Evolutionary conservation across 1,139 yeast species (phyloP).

Genomic region (Scheffersomyces quercinus): DNA sequence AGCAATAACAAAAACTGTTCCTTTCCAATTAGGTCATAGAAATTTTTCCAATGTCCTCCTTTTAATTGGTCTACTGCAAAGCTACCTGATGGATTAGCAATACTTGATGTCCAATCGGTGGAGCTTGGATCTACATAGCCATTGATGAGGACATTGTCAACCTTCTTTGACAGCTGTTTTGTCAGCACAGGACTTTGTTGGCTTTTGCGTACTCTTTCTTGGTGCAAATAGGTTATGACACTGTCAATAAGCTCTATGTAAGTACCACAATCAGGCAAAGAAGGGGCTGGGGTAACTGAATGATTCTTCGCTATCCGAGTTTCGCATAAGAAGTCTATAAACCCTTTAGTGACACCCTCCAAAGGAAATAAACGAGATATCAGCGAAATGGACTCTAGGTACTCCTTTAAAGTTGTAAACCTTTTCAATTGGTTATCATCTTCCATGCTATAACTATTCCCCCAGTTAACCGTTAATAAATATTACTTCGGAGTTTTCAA

Average conservation of each 20-base stretch:
- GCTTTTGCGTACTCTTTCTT: slow-evolving; percentile 11
- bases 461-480: too few species aligned
- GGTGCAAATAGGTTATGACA: slow-evolving; percentile 19
- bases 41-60: slow-evolving; percentile 33
- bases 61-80: slow-evolving; percentile 33
- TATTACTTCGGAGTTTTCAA: too few species aligned
- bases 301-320: slow-evolving; percentile 3
- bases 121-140: slow-evolving; percentile 27
- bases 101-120: slow-evolving; percentile 12
- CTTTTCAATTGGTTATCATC: background rate
- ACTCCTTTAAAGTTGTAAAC: background rate
- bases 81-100: slow-evolving; percentile 23
- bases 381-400: background rate
- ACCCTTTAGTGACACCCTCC: background rate
- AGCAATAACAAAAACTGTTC: slow-evolving; percentile 32
- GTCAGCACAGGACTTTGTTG: too few species aligned
- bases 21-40: slow-evolving; percentile 34
- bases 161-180: too few species aligned
- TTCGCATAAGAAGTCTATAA: background rate
- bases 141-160: slow-evolving; percentile 19
- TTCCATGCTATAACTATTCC: background rate
- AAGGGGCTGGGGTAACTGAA: slow-evolving; percentile 1
- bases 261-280: slow-evolving; percentile 4
- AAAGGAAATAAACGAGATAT: background rate
- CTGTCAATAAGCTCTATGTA: slow-evolving; percentile 30